phyloP scores from a whole-genome alignment of 768 basidiomycete species.

The Psilocybe sp. region DNA sequence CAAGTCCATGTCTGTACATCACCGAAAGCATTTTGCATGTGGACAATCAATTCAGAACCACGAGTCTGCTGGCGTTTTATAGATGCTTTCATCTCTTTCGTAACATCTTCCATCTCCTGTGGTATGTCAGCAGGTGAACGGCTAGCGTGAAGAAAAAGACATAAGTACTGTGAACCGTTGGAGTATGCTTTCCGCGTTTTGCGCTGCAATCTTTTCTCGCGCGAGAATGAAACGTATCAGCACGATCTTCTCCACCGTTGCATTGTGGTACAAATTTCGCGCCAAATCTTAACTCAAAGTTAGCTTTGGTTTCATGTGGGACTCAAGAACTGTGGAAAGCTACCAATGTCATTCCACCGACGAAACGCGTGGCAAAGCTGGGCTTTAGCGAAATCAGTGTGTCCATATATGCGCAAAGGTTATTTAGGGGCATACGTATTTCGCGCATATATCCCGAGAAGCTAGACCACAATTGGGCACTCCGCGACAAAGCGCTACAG shows the following conservation, averaged over 20 bases:
- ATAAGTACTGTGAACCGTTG: not conserved
- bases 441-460: slow-evolving; percentile 83
- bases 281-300: slow-evolving; percentile 31
- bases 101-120: slow-evolving; percentile 7
- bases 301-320: not conserved
- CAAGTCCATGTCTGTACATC: no score
- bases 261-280: slow-evolving; percentile 63
- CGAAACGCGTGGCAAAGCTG: slow-evolving; percentile 76
- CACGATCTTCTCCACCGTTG: slow-evolving; percentile 53
- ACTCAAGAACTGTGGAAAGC: slow-evolving; percentile 2
- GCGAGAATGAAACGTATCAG: slow-evolving; percentile 44
- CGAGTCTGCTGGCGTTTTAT: not conserved
- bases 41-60: no score
- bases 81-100: slow-evolving; percentile 1
- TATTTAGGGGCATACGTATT: slow-evolving; percentile 52
- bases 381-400: slow-evolving; percentile 34
- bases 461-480: slow-evolving; percentile 83
- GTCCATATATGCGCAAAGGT: slow-evolving; percentile 11
- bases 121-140: not conserved
- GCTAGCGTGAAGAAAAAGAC: not conserved
- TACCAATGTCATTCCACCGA: slow-evolving; percentile 75
- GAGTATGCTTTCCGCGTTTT: slow-evolving; percentile 4
- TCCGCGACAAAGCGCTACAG: slow-evolving; percentile 66
- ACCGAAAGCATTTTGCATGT: no score
- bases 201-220: slow-evolving; percentile 37